Conservation (phyloP, 768 basidiomycete species). For the Boletus speciosus region DNA sequence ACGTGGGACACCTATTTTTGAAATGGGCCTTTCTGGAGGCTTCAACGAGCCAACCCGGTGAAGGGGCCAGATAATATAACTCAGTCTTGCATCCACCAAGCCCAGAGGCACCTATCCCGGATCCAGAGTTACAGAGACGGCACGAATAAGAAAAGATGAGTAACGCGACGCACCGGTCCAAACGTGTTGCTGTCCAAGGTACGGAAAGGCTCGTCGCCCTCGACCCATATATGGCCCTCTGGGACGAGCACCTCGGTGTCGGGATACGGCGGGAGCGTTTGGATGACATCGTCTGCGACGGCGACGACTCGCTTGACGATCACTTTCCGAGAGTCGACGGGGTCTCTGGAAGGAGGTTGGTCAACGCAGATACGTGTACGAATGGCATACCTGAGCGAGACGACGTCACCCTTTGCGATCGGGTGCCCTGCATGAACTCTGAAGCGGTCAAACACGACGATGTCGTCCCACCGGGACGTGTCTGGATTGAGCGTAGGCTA, state of each 20-base stretch:
- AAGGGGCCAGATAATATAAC: slow-evolving; percentile 50
- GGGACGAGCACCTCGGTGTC: slow-evolving; percentile 53
- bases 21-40: slow-evolving; percentile 18
- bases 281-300: slow-evolving; percentile 57
- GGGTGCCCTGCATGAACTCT: slow-evolving; percentile 35
- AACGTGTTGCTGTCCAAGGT: slow-evolving; percentile 71
- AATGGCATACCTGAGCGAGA: slow-evolving; percentile 46
- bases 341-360: slow-evolving; percentile 45
- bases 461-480: slow-evolving; percentile 55
- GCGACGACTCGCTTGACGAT: slow-evolving; percentile 68
- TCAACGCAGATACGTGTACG: slow-evolving; percentile 15
- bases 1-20: slow-evolving; percentile 18
- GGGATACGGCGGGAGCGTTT: slow-evolving; percentile 68
- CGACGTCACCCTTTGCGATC: slow-evolving; percentile 58
- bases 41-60: slow-evolving; percentile 41
- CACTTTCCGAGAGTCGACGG: slow-evolving; percentile 47
- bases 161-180: slow-evolving; percentile 51
- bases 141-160: not conserved
- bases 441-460: slow-evolving; percentile 59
- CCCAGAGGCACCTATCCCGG: slow-evolving; percentile 37
- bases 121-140: not conserved
- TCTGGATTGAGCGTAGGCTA: slow-evolving; percentile 73
- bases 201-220: slow-evolving; percentile 43
- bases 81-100: slow-evolving; percentile 49
- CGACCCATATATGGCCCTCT: slow-evolving; percentile 68